Evolutionary conservation across 2,329 filamentous ascomycete species (phyloP).

Genomic region (Coniella lustricola): DNA sequence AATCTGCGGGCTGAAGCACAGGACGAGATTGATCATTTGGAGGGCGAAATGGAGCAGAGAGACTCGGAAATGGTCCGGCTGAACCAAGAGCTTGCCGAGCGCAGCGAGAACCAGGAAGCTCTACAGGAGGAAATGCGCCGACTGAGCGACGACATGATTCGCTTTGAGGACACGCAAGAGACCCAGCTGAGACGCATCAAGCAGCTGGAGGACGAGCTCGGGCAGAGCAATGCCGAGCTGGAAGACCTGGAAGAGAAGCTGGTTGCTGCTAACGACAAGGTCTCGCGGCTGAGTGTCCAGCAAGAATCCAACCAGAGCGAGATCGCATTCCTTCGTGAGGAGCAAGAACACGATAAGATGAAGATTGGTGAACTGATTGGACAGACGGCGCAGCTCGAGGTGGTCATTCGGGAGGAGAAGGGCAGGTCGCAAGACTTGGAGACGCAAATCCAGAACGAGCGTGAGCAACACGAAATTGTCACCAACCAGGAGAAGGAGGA

Average conservation of each 20-base stretch:
- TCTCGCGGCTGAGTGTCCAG: constrained; percentile 80
- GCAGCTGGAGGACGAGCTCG: constrained; percentile 73
- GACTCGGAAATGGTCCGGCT: constrained; percentile 64
- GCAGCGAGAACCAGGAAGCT: constrained; percentile 82
- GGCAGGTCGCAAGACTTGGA: constrained; percentile 68
- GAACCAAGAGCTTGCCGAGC: constrained; percentile 64
- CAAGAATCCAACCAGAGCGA: constrained; percentile 89
- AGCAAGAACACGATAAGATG: constrained; percentile 96
- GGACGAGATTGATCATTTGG: constrained; percentile 58
- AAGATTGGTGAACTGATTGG: constrained; percentile 92
- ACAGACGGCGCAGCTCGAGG: constrained; percentile 69
- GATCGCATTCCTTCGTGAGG: constrained; percentile 89
- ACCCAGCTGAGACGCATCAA: constrained; percentile 72
- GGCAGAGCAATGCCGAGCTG: constrained; percentile 78
- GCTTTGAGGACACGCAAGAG: constrained; percentile 83
- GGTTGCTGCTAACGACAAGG: constrained; percentile 78
- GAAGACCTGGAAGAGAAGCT: constrained; percentile 80
- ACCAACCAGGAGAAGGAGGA: constrained; percentile 89
- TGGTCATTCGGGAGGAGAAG: constrained; percentile 74
- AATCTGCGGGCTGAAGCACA: constrained; percentile 56
- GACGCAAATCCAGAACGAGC: constrained; percentile 68
- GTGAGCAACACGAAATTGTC: constrained; percentile 79
- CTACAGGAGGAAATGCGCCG: constrained; percentile 90
- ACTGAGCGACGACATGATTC: constrained; percentile 78
- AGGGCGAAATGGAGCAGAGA: constrained; percentile 66